Conservation (phyloP, 208 protist species). For the Acanthamoeba royreba region DNA sequence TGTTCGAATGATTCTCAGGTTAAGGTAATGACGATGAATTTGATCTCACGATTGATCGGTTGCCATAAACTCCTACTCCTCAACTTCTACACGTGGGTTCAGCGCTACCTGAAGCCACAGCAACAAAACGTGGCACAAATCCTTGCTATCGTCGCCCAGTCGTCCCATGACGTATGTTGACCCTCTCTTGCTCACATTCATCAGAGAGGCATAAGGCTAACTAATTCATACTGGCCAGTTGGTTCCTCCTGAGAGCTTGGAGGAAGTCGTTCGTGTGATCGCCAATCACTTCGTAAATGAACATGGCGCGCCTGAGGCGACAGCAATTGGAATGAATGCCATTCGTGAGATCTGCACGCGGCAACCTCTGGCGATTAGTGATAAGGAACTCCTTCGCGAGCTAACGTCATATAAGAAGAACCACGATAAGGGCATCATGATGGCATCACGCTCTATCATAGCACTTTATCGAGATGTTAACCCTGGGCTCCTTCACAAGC, state of each 20-base stretch:
- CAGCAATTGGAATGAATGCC: slow-evolving; percentile 95
- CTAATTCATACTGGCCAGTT: not conserved
- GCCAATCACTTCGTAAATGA: slow-evolving; percentile 96
- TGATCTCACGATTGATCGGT: slow-evolving; percentile 92
- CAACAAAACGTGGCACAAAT: slow-evolving; percentile 94
- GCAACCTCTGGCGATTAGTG: slow-evolving; percentile 92
- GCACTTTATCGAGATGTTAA: slow-evolving; percentile 92
- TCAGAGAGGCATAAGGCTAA: not conserved
- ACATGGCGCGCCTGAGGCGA: slow-evolving; percentile 87
- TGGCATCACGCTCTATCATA: slow-evolving; percentile 92
- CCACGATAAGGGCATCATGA: slow-evolving; percentile 94
- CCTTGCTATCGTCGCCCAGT: slow-evolving; percentile 92
- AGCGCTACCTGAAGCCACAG: slow-evolving; percentile 94
- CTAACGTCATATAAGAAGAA: slow-evolving; percentile 91
- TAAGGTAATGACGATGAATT: slow-evolving; percentile 92
- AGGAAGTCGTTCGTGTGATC: slow-evolving; percentile 91
- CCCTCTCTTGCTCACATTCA: not conserved
- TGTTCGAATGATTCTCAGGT: not conserved
- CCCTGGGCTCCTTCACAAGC: slow-evolving; percentile 92
- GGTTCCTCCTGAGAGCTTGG: slow-evolving; percentile 51
- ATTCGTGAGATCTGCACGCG: slow-evolving; percentile 94
- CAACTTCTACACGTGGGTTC: slow-evolving; percentile 94
- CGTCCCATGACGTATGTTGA: slow-evolving; percentile 90
- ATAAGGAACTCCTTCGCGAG: slow-evolving; percentile 88
- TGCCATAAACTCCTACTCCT: slow-evolving; percentile 94